Evolutionary conservation across 805 yeast genomes (phyloP).

Genomic region (Grigorovia transvaalensis): DNA sequence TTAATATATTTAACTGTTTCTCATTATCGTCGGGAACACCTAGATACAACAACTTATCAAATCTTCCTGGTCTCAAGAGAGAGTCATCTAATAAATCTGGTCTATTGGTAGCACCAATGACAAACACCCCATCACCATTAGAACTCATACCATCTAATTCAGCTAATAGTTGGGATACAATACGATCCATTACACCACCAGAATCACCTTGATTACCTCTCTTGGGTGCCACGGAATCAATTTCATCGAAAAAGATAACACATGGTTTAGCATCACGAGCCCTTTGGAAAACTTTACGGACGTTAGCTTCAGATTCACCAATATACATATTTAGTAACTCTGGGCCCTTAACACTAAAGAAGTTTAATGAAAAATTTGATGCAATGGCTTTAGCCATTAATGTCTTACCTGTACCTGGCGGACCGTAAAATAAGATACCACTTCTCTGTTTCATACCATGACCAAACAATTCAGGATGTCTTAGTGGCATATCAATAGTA

Average conservation of each 20-base stretch:
- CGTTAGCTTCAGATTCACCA: slow-evolving; percentile 97
- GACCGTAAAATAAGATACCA: slow-evolving; percentile 92
- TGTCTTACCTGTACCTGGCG: slow-evolving; percentile 98
- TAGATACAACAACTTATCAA: slow-evolving; percentile 86
- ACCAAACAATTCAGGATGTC: slow-evolving; percentile 80
- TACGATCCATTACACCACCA: slow-evolving; percentile 98
- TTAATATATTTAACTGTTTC: slow-evolving; percentile 74
- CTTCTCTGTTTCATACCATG: slow-evolving; percentile 88
- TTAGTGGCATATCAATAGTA: slow-evolving; percentile 91
- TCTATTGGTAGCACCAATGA: slow-evolving; percentile 97
- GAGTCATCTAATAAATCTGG: slow-evolving; percentile 96
- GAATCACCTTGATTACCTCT: slow-evolving; percentile 98
- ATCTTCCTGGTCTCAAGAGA: slow-evolving; percentile 83
- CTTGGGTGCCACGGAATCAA: slow-evolving; percentile 96
- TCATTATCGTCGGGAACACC: slow-evolving; percentile 89
- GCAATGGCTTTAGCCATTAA: slow-evolving; percentile 95
- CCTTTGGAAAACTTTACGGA: slow-evolving; percentile 81
- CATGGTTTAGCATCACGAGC: slow-evolving; percentile 97
- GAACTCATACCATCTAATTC: slow-evolving; percentile 93
- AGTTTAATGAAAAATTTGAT: slow-evolving; percentile 84
- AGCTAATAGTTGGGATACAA: slow-evolving; percentile 88
- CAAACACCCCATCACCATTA: slow-evolving; percentile 82
- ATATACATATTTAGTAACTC: slow-evolving; percentile 94
- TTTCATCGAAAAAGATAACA: slow-evolving; percentile 92
- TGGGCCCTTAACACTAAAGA: slow-evolving; percentile 95